These are phyloP conservation scores for Backusella psychrophila DNA, from an alignment of 192 early-diverging fungal species.

Conservation along the genomic window DNA sequence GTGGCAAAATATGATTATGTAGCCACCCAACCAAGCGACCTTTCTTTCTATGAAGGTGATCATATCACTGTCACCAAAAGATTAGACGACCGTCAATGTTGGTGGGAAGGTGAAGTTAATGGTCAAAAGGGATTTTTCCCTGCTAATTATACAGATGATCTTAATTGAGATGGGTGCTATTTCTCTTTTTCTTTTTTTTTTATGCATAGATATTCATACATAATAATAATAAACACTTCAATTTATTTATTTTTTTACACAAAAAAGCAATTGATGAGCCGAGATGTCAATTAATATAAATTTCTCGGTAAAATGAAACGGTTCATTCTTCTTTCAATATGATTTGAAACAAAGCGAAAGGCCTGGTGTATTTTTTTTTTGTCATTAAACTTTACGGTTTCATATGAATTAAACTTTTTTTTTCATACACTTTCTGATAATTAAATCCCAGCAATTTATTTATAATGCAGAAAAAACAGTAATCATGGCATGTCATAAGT, in stretches of 20 bases:
- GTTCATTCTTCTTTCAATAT: no score
- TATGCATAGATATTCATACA: neutral
- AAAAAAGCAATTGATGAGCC: no score
- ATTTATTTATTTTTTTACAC: no score
- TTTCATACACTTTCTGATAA: no score
- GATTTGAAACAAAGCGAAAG: no score
- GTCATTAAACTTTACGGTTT: no score
- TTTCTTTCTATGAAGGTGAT: slow-evolving; percentile 38
- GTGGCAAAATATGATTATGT: slow-evolving; percentile 39
- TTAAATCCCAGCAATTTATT: no score
- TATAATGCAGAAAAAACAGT: no score
- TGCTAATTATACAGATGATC: slow-evolving; percentile 20
- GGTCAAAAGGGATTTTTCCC: slow-evolving; percentile 12
- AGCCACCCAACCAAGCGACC: slow-evolving; percentile 27
- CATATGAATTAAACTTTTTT: no score
- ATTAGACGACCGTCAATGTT: slow-evolving; percentile 26
- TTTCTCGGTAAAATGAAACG: no score
- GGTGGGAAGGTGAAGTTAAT: slow-evolving; percentile 41
- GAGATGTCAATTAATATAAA: no score
- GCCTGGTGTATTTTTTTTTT: no score
- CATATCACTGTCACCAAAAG: slow-evolving; percentile 31
- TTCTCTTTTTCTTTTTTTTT: neutral
- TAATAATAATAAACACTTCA: neutral
- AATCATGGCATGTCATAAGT: neutral
- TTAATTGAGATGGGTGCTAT: neutral